Conservation (phyloP, 2,329 filamentous ascomycete genomes). For the Penicillium nordicum region DNA sequence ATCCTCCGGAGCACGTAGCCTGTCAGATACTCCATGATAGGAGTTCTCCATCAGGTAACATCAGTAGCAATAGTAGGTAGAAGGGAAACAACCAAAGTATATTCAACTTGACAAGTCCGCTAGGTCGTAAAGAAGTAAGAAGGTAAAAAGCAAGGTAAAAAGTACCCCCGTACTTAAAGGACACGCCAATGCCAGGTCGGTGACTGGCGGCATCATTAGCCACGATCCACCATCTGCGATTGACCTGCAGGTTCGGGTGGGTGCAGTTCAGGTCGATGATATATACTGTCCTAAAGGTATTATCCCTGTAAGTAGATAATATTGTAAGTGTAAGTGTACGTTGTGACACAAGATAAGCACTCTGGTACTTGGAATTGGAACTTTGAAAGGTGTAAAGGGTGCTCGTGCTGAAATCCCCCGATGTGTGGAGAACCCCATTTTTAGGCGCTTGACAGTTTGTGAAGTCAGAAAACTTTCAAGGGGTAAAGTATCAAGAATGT, state of each 20-base stretch:
- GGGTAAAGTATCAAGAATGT: not conserved
- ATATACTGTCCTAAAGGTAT: not conserved
- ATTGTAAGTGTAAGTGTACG: not conserved
- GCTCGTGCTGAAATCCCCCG: constrained; percentile 11
- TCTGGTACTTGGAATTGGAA: not conserved
- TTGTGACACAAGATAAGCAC: not conserved
- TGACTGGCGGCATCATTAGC: constrained; percentile 1
- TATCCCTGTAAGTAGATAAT: not conserved
- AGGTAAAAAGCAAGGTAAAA: too few relatives aligned
- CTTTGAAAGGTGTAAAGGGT: not conserved
- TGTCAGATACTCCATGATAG: not conserved
- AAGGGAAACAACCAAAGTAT: not conserved
- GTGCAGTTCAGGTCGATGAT: not conserved
- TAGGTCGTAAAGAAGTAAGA: not conserved
- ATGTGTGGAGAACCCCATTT: constrained; percentile 6
- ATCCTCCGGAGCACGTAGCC: not conserved
- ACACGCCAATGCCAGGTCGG: not conserved
- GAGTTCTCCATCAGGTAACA: not conserved
- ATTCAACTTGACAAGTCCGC: not conserved
- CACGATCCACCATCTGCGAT: constrained; percentile 8
- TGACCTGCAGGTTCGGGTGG: constrained; percentile 6
- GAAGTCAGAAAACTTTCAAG: not conserved
- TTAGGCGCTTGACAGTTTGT: not conserved
- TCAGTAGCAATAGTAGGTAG: not conserved
- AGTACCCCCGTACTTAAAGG: not conserved